Evolutionary conservation across 1,139 yeast genomes (phyloP), one percentile per base, ranked within the genome.

Genomic region (Starmera stellimalicola): DNA sequence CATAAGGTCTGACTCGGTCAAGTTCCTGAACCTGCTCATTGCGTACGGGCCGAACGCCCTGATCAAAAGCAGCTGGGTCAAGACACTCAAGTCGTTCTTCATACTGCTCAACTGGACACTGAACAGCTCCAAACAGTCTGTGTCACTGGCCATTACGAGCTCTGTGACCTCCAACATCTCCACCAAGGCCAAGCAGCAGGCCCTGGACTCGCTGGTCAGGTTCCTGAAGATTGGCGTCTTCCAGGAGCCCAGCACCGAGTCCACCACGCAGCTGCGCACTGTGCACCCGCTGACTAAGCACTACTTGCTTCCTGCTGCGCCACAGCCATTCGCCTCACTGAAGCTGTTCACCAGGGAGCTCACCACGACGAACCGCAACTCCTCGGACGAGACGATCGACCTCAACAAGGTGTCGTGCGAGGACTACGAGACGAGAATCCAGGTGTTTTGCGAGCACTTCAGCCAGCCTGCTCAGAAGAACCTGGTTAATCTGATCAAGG

Each of bases 41-140:
- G 64, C 64, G 27, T 40, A 43, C 47, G 64, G 60, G 37, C 68
- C 65, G 16, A 67, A 63, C 19, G 59, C 76, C 3, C 54, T 78
- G n/a, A 69, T 75, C 3, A 63, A 73, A 41, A 61, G 71, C 12
- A 65, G 72, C 33, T 79, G 78, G 63, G 65, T 69, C 31, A 79
- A 78, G 47, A 63, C 81, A 3, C 48, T 79, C 41, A 68, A 68
- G 39, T 67, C 73, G 27, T 69, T 68, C 38, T 70, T 77, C 51
- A 67, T 72, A 19, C 60, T 81, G 16, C 54, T 81, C 50, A 71
- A 76, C 18, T 81, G 88, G 88, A 63, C 72, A 2, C 51, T 70
- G 32, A 59, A 56, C 16, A 51, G 54, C 24, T 68, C 65, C 31
- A 68, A 68, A 43, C 62, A 58, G 44, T 61, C 65, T 3, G 59